Base-by-base conservation (phyloP, 2,329 filamentous ascomycete species). In the Fusarium liriodendri region DNA sequence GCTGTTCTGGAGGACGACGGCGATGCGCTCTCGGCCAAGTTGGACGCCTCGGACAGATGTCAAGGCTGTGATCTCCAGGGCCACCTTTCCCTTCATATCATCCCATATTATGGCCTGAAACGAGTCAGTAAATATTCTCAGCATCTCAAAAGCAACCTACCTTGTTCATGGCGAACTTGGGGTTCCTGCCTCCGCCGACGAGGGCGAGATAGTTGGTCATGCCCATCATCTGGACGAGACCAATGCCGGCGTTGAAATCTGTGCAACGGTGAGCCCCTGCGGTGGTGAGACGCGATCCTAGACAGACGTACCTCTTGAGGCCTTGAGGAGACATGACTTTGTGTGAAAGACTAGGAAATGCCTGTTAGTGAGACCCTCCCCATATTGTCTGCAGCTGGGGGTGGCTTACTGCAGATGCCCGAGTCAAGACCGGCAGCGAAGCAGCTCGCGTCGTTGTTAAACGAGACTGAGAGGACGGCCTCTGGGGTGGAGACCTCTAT, bases 131-230 rank as follows among this genome's bases (percentile, higher is more conserved):
- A 27, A 35, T 10, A 14, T 3, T 54, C 8, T 29, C n/a, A 13
- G 10, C 14, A 38, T 7, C 16, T 11, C 6, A 11, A 14, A 27
- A 29, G 33, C 11, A 13, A 62, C 77, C 10, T 77, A 92, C 94
- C 87, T 97, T 97, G 83, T 95, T 97, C 80, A 93, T 93, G 16
- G 95, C 92, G 78, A 95, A 97, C 79, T 96, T 96, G 62, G 95
- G 95, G 68, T 92, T 91, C 77, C 90, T 93, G 58, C 97, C 95
- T 76, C 96, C 96, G 73, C 95, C 95, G 64, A 98, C 95, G 11
- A 98, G 88, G 32, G 94, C 96, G 38, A 98, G 87, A 81, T 95
- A 97, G 84, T 96, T 95, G 62, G 94, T 92, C 76, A 91, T 93
- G 52, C 93, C 94, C 81, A 98, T 91, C 94, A 98, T 97, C 82